Evolutionary conservation across 2,329 filamentous ascomycete genomes (phyloP), one percentile per base, ranked within the genome.

Genomic region (Fusarium globosum): DNA sequence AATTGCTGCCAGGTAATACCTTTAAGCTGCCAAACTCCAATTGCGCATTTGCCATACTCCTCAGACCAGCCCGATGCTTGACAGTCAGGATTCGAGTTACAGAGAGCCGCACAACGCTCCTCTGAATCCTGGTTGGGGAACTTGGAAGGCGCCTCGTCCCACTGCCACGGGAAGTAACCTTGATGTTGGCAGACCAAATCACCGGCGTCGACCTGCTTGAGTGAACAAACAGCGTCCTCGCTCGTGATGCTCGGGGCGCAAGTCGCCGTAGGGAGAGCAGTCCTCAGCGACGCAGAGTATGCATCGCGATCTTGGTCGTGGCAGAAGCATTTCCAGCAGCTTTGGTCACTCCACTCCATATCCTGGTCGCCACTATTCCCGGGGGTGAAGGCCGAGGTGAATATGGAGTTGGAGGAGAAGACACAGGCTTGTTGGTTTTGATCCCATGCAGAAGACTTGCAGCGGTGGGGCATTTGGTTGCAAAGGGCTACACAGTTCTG

Each of bases 381-480:
- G 2, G 35, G 12, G 0, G 41, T 60, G 16, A 72, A 72, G 0
- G 58, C 57, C 1, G 63, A 30, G 21, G 35, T 23, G 4, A 30
- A 30, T 10, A 61, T 55, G 1, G 69, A 72, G 6, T 5, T 16
- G 2, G 53, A 41, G 1, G 69, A 71, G 38, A 72, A 72, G 28
- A 49, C 26, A 15, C 69, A 72, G 10, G 53, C 57, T 11, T 15
- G 21, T 8, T n/a, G 14, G 2, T 46, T 33, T 7, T 68, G 36
- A 20, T 64, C 51, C 42, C 45, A 72, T 3, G 49, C 55, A 0
- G 63, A 68, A 18, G 69, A 45, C n/a, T 68, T 71, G 33, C 69
- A 72, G 7, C 69, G 69, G 9, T 41, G 20, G 0, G 59, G 55
- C 55, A 72, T 72, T 2, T 72, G 69, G 13, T 68, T 53, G n/a